Conservation (phyloP, 2,329 filamentous ascomycete species). For the Aspergillus aculeatus region DNA sequence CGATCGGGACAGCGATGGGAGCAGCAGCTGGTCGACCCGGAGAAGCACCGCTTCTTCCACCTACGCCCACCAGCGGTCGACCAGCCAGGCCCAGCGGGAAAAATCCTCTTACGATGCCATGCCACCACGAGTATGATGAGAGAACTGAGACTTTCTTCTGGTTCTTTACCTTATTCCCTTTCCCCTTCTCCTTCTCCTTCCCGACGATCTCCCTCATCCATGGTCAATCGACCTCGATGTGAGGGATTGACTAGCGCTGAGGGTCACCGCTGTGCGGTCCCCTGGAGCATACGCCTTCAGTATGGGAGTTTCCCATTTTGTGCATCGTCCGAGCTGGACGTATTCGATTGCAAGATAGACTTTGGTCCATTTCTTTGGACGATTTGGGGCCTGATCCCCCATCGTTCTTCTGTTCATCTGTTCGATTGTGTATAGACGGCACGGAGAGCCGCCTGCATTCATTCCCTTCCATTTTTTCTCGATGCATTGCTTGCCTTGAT, state of each 20-base stretch:
- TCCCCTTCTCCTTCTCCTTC: neutral
- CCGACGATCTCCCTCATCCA: neutral
- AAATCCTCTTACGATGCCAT: conserved; percentile 14
- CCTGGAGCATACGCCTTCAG: conserved; percentile 2
- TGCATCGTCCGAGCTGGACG: conserved; percentile 12
- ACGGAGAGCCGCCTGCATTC: no score
- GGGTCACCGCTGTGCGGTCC: conserved; percentile 18
- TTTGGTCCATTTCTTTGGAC: neutral
- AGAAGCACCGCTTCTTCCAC: conserved; percentile 9
- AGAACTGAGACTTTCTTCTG: neutral
- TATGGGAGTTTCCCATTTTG: neutral
- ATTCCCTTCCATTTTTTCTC: neutral
- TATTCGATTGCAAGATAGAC: conserved; percentile 14
- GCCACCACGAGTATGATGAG: conserved; percentile 11
- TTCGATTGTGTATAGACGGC: no score
- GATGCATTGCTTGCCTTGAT: neutral
- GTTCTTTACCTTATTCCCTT: neutral
- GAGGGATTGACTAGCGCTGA: neutral
- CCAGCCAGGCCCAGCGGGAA: conserved; percentile 16
- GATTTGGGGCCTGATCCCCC: neutral
- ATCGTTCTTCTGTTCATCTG: no score
- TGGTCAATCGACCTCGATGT: neutral
- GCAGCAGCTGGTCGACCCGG: conserved; percentile 12
- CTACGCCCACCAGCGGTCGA: conserved; percentile 20
- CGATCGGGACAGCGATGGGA: conserved; percentile 17